These are phyloP conservation scores for Plasmodium gaboni DNA, from an alignment of 169 alveolate species.

Conservation along the genomic window DNA sequence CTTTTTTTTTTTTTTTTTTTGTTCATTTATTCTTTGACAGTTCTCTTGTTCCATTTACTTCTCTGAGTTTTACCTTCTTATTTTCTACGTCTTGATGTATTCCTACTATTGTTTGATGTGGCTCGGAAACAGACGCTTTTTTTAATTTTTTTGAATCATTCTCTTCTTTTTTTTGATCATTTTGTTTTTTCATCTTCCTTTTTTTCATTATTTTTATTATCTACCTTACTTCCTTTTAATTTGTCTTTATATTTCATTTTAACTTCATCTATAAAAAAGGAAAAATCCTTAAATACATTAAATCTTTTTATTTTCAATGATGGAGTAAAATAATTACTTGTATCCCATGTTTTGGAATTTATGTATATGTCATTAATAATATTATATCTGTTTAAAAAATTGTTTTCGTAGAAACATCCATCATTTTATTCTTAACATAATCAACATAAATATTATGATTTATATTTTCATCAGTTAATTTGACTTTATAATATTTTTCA, in stretches of 20 bases:
- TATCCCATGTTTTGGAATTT: constrained; percentile 23
- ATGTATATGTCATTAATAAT: constrained; percentile 20
- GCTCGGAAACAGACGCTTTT: no score
- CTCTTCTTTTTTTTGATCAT: no score
- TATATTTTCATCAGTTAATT: not conserved
- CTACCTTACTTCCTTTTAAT: no score
- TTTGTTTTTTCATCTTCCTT: no score
- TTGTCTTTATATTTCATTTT: not conserved
- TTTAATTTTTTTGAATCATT: no score
- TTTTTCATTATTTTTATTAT: no score
- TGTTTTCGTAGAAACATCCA: constrained; percentile 10
- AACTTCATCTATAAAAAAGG: constrained; percentile 7
- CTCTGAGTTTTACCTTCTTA: no score
- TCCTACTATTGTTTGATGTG: no score
- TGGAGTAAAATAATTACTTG: constrained; percentile 42
- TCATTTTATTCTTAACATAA: constrained; percentile 42
- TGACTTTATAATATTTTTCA: not conserved
- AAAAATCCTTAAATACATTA: constrained; percentile 27
- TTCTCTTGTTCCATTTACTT: no score
- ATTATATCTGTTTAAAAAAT: constrained; percentile 29
- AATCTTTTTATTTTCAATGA: constrained; percentile 34
- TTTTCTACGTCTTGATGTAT: no score
- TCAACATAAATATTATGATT: not conserved
- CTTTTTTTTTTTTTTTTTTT: no score
- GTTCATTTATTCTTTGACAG: no score